Percentiles rank a stretch among this genome's conserved stretches.
phyloP scores from a whole-genome alignment of 2,329 filamentous ascomycete species.

The Rutstroemia sp. region DNA sequence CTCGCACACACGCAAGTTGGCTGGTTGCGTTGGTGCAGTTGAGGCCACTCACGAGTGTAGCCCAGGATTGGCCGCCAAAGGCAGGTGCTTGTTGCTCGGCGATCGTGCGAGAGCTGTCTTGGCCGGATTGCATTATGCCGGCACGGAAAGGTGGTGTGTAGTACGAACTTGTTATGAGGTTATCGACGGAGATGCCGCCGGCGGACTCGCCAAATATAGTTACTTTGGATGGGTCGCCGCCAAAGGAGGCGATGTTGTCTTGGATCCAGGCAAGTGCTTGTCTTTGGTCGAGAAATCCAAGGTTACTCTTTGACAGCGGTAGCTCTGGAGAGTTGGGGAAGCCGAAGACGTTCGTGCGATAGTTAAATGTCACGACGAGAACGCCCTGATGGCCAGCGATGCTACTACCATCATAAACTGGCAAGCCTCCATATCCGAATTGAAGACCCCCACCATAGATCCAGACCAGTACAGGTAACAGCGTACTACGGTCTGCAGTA shows the following conservation, averaged over 20 bases:
- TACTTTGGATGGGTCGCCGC: slow-evolving; percentile 45
- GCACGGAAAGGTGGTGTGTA: slow-evolving; percentile 70
- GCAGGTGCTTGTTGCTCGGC: not conserved
- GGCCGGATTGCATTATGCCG: slow-evolving; percentile 70
- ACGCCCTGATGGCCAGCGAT: slow-evolving; percentile 15
- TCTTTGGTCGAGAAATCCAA: slow-evolving; percentile 67
- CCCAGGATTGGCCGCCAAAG: not conserved
- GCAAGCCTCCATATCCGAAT: slow-evolving; percentile 8
- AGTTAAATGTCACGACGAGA: slow-evolving; percentile 17
- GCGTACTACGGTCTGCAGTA: not conserved
- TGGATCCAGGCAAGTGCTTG: slow-evolving; percentile 68
- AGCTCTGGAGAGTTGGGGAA: slow-evolving; percentile 6
- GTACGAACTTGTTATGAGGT: slow-evolving; percentile 65
- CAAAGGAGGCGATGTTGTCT: slow-evolving; percentile 70
- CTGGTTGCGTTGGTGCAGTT: not conserved
- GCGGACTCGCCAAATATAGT: slow-evolving; percentile 43
- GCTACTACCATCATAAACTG: slow-evolving; percentile 13
- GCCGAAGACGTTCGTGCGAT: slow-evolving; percentile 8
- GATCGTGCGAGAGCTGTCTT: not conserved
- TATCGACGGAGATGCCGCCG: slow-evolving; percentile 66
- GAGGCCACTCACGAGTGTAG: not conserved
- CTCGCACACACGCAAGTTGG: not conserved
- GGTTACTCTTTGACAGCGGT: slow-evolving; percentile 36
- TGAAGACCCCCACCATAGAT: slow-evolving; percentile 52
- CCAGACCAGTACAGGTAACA: slow-evolving; percentile 57